These are phyloP conservation scores for Camellia lanceoleosa DNA, from an alignment of 148 eudicot genomes.

Conservation along the genomic window DNA sequence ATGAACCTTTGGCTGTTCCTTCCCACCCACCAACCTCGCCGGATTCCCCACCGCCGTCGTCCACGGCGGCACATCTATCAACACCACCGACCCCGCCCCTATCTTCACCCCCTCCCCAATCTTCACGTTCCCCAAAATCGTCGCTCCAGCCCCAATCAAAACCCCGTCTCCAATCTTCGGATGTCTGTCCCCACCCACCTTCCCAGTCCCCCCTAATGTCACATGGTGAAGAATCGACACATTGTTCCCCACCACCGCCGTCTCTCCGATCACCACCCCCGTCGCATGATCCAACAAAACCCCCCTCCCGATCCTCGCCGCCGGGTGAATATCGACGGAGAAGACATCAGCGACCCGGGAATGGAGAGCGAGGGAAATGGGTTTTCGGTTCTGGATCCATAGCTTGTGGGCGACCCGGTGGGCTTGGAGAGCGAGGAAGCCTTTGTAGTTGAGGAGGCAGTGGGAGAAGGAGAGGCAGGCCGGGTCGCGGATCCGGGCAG, in stretches of 20 bases:
- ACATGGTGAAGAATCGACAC: slow-evolving; percentile 51
- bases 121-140: slow-evolving; percentile 37
- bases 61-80: slow-evolving; percentile 51
- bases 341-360: slow-evolving; percentile 48
- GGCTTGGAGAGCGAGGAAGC: slow-evolving; percentile 61
- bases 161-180: slow-evolving; percentile 56
- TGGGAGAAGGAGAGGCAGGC: slow-evolving; percentile 82
- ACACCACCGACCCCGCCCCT: slow-evolving; percentile 48
- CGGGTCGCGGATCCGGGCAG: slow-evolving; percentile 72
- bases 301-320: slow-evolving; percentile 42
- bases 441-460: slow-evolving; percentile 84
- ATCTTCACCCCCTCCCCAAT: slow-evolving; percentile 52
- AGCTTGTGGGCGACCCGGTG: slow-evolving; percentile 45
- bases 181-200: slow-evolving; percentile 42
- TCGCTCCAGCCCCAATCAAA: slow-evolving; percentile 46
- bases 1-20: slow-evolving; percentile 39
- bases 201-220: slow-evolving; percentile 51
- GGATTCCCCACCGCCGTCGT: slow-evolving; percentile 58
- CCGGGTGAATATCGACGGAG: slow-evolving; percentile 47
- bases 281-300: slow-evolving; percentile 49
- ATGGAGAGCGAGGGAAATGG: slow-evolving; percentile 40
- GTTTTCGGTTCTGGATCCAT: slow-evolving; percentile 46
- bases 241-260: slow-evolving; percentile 48
- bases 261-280: slow-evolving; percentile 50
- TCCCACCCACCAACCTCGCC: slow-evolving; percentile 45